Percentiles rank a stretch among this genome's conserved stretches.
Conservation (phyloP, 805 yeast species). For the Ogataea wickerhamii region DNA sequence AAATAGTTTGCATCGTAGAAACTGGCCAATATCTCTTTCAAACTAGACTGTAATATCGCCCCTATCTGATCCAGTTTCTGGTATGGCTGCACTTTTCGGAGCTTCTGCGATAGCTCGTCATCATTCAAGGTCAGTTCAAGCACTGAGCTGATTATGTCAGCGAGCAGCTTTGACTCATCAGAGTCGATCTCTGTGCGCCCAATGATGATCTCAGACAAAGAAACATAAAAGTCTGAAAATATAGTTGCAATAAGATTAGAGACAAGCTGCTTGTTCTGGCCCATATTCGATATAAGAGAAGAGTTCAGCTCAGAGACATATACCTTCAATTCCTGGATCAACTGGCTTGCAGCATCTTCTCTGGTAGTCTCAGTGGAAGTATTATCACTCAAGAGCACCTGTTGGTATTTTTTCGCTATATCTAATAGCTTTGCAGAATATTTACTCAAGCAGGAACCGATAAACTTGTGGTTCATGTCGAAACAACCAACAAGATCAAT, state of each 20-base stretch:
- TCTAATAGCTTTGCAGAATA: slow-evolving; percentile 7
- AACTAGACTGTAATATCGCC: slow-evolving; percentile 30
- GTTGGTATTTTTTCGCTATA: slow-evolving; percentile 17
- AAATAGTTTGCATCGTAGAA: slow-evolving; percentile 52
- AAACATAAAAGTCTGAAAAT: slow-evolving; percentile 10
- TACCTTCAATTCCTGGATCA: slow-evolving; percentile 11
- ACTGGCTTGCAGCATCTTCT: slow-evolving; percentile 4
- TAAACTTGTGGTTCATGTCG: slow-evolving; percentile 21
- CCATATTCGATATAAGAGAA: slow-evolving; percentile 11
- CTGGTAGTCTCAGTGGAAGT: slow-evolving; percentile 12
- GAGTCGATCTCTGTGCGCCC: slow-evolving; percentile 29
- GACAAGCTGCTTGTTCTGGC: slow-evolving; percentile 22
- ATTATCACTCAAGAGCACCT: slow-evolving; percentile 19
- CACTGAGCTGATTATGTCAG: slow-evolving; percentile 11
- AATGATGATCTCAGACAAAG: slow-evolving; percentile 19
- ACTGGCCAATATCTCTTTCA: slow-evolving; percentile 44
- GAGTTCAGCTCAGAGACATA: slow-evolving; percentile 14
- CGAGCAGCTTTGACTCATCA: slow-evolving; percentile 29
- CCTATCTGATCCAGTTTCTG: slow-evolving; percentile 30
- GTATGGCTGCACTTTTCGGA: slow-evolving; percentile 22
- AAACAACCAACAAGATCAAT: slow-evolving; percentile 21
- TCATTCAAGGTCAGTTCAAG: slow-evolving; percentile 5
- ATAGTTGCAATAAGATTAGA: slow-evolving; percentile 14
- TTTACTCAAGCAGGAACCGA: slow-evolving; percentile 8
- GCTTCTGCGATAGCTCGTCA: slow-evolving; percentile 3